Percentiles rank a stretch among this genome's conserved stretches.
Conservation (phyloP, 2,329 filamentous ascomycete species). For the Diaporthe helianthi region DNA sequence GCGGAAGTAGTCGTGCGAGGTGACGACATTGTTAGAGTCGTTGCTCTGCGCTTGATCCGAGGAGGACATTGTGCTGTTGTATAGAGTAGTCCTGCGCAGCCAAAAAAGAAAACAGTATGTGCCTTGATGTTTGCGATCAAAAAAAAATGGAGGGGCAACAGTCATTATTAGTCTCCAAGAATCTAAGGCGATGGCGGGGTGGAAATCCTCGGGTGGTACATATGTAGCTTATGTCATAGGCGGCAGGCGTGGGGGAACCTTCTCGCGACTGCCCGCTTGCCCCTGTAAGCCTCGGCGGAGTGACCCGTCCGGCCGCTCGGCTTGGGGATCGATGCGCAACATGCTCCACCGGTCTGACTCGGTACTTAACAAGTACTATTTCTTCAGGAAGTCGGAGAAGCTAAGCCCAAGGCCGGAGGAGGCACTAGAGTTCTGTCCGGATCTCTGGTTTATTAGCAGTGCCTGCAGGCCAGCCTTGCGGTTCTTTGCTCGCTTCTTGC, state of each 20-base stretch:
- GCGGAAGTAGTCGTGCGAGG: slow-evolving; percentile 64
- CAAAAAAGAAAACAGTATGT: background rate
- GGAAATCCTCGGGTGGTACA: slow-evolving; percentile 44
- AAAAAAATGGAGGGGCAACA: slow-evolving; percentile 50
- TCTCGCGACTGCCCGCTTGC: slow-evolving; percentile 27
- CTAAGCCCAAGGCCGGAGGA: slow-evolving; percentile 53
- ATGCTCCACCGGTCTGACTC: slow-evolving; percentile 19
- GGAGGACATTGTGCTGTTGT: slow-evolving; percentile 30
- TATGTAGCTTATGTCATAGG: slow-evolving; percentile 46
- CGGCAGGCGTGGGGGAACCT: slow-evolving; percentile 38
- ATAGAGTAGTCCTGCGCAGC: slow-evolving; percentile 12
- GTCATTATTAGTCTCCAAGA: slow-evolving; percentile 1
- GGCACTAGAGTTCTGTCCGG: slow-evolving; percentile 45
- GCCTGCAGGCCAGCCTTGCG: slow-evolving; percentile 72
- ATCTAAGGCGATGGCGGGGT: slow-evolving; percentile 34
- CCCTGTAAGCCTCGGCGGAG: background rate
- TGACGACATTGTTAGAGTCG: slow-evolving; percentile 44
- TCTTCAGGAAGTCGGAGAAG: slow-evolving; percentile 63
- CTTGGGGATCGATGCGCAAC: too few relatives aligned
- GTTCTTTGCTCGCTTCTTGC: slow-evolving; percentile 70
- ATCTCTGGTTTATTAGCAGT: slow-evolving; percentile 64
- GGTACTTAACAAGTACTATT: too few relatives aligned
- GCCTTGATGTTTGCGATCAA: slow-evolving; percentile 27
- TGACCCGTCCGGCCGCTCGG: too few relatives aligned
- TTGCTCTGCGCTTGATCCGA: slow-evolving; percentile 44